These are phyloP conservation scores for Stagonosporopsis chrysanthemi DNA, from an alignment of 2,329 filamentous ascomycete species.

Conservation along the genomic window DNA sequence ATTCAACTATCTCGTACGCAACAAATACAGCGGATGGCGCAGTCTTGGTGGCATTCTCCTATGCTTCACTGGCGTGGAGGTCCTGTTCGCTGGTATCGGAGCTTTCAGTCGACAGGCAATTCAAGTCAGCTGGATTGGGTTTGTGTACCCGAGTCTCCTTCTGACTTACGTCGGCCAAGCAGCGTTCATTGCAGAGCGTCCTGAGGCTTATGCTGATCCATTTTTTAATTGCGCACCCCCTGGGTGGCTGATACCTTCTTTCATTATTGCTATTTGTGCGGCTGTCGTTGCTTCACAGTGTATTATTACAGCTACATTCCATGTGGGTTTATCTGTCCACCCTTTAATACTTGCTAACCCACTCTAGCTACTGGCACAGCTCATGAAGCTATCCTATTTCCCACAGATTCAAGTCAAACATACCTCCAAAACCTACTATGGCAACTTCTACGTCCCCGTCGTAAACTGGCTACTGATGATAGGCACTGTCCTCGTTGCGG, in stretches of 20 bases:
- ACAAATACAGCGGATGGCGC: conserved; percentile 67
- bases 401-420: conserved; percentile 78
- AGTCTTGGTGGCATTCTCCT: conserved; percentile 74
- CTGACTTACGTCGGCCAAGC: conserved; percentile 76
- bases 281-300: conserved; percentile 80
- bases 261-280: conserved; percentile 73
- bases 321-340: conserved; percentile 51
- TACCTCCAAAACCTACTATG: conserved; percentile 73
- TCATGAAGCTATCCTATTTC: conserved; percentile 77
- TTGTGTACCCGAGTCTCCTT: conserved; percentile 72
- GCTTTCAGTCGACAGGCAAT: conserved; percentile 75
- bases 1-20: conserved; percentile 66
- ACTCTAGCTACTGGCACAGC: conserved; percentile 65
- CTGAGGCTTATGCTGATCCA: conserved; percentile 72
- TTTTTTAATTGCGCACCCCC: conserved; percentile 76
- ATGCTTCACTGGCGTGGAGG: conserved; percentile 77
- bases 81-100: conserved; percentile 78
- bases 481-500: conserved; percentile 75
- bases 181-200: conserved; percentile 69
- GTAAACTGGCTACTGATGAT: conserved; percentile 81
- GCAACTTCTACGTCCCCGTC: conserved; percentile 78
- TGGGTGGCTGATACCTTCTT: conserved; percentile 71
- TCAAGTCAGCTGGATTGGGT: conserved; percentile 76
- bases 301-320: conserved; percentile 79
- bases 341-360: conserved; percentile 27